Base-by-base conservation (phyloP, 2,329 filamentous ascomycete species). In the Diplodia intermedia region DNA sequence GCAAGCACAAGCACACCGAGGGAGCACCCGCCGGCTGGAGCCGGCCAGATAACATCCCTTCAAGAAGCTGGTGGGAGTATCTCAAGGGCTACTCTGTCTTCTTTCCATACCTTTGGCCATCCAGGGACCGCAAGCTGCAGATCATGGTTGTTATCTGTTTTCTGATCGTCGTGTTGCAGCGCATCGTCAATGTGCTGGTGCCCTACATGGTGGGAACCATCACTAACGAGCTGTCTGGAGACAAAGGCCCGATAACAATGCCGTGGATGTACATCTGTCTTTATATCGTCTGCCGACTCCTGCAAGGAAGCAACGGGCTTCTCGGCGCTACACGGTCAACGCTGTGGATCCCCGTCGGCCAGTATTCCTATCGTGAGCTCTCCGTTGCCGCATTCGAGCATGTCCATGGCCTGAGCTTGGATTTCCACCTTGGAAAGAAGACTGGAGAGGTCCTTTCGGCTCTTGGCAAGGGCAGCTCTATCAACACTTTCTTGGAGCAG, bases 381-480 rank as follows among this genome's bases (percentile, higher is more conserved):
- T 97, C 94, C 6, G 95, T 95, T 1, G 94, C 95, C 18, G 93
- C 94, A 12, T 99, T 99, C 77, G 94, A 98, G 81, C 95, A 99
- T 78, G 95, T 99, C 26, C 95, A 99, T 79, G 90, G 91, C 62
- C 88, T 99, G 40, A 97, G 94, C 78, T 86, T 98, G 71, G 95
- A 98, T 78, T 99, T 99, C 75, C 95, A 99, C 77, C 86, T 98
- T 3, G 93, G 93, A 65, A 99, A 99, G 81, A 92, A 94, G 75
- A 99, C 95, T 0, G 95, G 95, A 70, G 95, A 99, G 80, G 93
- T 99, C 11, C 83, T 98, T 18, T 98, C 94, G 15, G 95, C 95
- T 0, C 85, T 99, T 71, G 97, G 95, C 82, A 99, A 99, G 79
- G 95, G 95, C 55, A 94, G 91, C 69, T 92, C 94, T 3, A 97